Percentiles rank a stretch among this genome's conserved stretches.
phyloP scores from a whole-genome alignment of 768 basidiomycete genomes.

The Lentinula guzmanii region DNA sequence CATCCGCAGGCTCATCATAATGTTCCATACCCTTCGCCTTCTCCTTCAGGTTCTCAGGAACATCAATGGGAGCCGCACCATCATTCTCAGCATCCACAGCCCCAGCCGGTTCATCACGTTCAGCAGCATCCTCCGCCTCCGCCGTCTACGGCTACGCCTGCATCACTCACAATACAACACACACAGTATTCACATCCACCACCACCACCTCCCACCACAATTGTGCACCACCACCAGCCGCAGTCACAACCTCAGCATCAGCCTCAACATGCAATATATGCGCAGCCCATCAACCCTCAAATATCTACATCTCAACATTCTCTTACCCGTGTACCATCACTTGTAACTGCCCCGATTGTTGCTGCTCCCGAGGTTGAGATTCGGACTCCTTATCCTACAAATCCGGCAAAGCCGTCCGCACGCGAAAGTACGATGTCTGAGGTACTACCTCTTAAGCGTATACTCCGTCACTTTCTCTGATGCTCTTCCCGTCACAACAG shows the following conservation, averaged over 20 bases:
- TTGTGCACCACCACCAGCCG: constrained; percentile 14
- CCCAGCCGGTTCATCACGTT: constrained; percentile 21
- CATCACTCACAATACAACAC: background rate
- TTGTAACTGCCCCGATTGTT: constrained; percentile 26
- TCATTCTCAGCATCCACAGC: constrained; percentile 27
- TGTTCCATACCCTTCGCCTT: constrained; percentile 42
- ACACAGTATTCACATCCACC: constrained; percentile 13
- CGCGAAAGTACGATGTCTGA: constrained; percentile 37
- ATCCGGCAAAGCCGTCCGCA: constrained; percentile 26
- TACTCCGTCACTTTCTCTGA: constrained; percentile 28
- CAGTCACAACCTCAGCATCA: constrained; percentile 20
- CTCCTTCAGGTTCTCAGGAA: constrained; percentile 32
- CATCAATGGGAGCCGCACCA: constrained; percentile 18
- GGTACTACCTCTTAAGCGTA: constrained; percentile 25
- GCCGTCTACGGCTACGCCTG: constrained; percentile 2
- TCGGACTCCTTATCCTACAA: constrained; percentile 25
- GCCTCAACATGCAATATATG: constrained; percentile 10
- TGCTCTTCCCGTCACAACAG: constrained; percentile 31
- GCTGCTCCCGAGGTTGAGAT: constrained; percentile 37
- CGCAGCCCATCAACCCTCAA: constrained; percentile 10
- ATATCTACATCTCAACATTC: constrained; percentile 7
- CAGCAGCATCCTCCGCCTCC: constrained; percentile 22
- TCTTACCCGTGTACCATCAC: background rate
- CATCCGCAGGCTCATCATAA: constrained; percentile 24
- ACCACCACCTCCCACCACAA: constrained; percentile 10